Conservation (phyloP, 805 yeast genomes). For the Grigorovia humatica region DNA sequence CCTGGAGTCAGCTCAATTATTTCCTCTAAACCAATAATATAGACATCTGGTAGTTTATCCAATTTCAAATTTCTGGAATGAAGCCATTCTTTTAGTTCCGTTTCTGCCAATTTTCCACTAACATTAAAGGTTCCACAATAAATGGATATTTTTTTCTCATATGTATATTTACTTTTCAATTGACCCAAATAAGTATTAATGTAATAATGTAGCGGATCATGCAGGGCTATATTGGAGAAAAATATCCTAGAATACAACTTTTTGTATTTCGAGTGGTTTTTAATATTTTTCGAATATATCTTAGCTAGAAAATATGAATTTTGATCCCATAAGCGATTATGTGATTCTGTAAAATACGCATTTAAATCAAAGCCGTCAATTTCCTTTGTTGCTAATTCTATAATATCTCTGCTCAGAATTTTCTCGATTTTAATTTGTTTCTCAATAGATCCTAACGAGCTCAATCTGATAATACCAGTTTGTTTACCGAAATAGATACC, state of each 20-base stretch:
- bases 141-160: constrained; percentile 48
- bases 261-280: constrained; percentile 22
- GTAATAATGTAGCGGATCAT: constrained; percentile 81
- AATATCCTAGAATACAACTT: constrained; percentile 22
- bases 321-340: constrained; percentile 84
- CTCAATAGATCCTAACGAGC: constrained; percentile 84
- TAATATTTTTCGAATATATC: constrained; percentile 45
- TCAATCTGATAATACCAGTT: constrained; percentile 80
- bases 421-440: constrained; percentile 67
- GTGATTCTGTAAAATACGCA: constrained; percentile 49
- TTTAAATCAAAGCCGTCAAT: constrained; percentile 33
- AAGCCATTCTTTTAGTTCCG: constrained; percentile 64
- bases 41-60: constrained; percentile 47
- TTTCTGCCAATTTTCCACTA: constrained; percentile 51
- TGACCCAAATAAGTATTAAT: constrained; percentile 57
- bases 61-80: constrained; percentile 42
- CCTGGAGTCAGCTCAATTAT: constrained; percentile 77
- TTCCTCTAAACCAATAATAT: constrained; percentile 82
- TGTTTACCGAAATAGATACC: constrained; percentile 66
- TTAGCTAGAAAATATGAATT: constrained; percentile 78
- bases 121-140: constrained; percentile 84
- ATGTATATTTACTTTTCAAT: constrained; percentile 43
- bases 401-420: constrained; percentile 60
- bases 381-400: constrained; percentile 34
- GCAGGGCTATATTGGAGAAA: constrained; percentile 46